Percentiles rank a stretch among this genome's conserved stretches.
These are phyloP conservation scores for Pachysandra terminalis DNA, from an alignment of 164 flowering plant species.

Conservation along the genomic window DNA sequence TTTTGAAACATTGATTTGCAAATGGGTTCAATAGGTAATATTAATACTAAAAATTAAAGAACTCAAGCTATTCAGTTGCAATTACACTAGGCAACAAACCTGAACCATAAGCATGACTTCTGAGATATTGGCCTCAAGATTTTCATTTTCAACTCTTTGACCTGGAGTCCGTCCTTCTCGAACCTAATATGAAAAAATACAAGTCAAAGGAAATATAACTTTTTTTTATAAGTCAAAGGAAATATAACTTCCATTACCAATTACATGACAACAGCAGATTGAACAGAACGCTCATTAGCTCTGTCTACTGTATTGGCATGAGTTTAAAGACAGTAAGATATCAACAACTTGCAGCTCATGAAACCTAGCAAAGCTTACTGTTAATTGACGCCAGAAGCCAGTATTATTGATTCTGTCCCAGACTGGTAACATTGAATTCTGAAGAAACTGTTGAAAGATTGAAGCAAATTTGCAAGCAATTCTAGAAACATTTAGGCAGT, in stretches of 20 bases:
- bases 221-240: background rate
- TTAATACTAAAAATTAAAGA: background rate
- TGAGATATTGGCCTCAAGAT: slow-evolving; percentile 37
- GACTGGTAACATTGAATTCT: slow-evolving; percentile 56
- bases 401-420: slow-evolving; percentile 87
- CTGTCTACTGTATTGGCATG: background rate
- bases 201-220: slow-evolving; percentile 1
- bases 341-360: background rate
- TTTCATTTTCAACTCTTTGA: slow-evolving; percentile 30
- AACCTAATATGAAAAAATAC: slow-evolving; percentile 45
- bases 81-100: slow-evolving; percentile 34
- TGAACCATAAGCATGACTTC: slow-evolving; percentile 95
- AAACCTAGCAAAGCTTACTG: slow-evolving; percentile 40
- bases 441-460: slow-evolving; percentile 76
- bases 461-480: slow-evolving; percentile 73
- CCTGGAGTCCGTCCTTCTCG: slow-evolving; percentile 73
- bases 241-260: background rate
- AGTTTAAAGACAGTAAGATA: background rate
- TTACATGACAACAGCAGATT: background rate
- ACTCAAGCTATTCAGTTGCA: background rate
- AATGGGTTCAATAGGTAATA: background rate
- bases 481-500: slow-evolving; percentile 82
- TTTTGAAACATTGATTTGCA: background rate
- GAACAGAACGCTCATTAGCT: background rate
- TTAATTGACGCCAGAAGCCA: slow-evolving; percentile 96